These are phyloP conservation scores for Phialophora macrospora DNA, from an alignment of 2,329 filamentous ascomycete genomes.

Conservation along the genomic window DNA sequence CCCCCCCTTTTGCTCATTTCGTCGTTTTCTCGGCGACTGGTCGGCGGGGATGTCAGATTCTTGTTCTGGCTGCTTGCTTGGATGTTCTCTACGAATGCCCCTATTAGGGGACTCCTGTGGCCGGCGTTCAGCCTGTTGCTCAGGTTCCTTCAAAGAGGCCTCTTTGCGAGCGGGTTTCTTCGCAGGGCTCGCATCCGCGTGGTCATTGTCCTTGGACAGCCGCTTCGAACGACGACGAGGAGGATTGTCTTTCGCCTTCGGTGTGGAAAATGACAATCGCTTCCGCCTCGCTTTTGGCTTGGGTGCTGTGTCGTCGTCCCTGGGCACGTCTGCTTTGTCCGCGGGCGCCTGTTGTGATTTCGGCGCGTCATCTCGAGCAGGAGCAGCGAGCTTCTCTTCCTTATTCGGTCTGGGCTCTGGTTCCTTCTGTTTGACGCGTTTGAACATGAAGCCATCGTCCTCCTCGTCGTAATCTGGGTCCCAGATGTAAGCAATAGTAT, in stretches of 20 bases:
- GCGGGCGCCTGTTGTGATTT: slow-evolving; percentile 34
- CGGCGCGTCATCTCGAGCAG: slow-evolving; percentile 41
- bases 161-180: slow-evolving; percentile 15
- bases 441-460: slow-evolving; percentile 78
- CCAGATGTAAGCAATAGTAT: slow-evolving; percentile 8
- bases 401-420: slow-evolving; percentile 51
- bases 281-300: slow-evolving; percentile 45
- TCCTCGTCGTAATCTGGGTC: slow-evolving; percentile 69
- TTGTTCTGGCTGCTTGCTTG: slow-evolving; percentile 10
- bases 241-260: slow-evolving; percentile 35
- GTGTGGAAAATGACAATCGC: slow-evolving; percentile 46
- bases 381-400: slow-evolving; percentile 24
- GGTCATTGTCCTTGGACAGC: slow-evolving; percentile 34
- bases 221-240: slow-evolving; percentile 38
- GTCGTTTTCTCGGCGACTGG: neutral
- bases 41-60: neutral
- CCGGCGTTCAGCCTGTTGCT: neutral
- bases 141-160: neutral
- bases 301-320: slow-evolving; percentile 40
- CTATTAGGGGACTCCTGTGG: neutral
- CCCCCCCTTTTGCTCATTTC: neutral
- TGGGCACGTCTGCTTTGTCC: slow-evolving; percentile 41
- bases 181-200: slow-evolving; percentile 35
- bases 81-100: neutral
- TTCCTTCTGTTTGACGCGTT: slow-evolving; percentile 65